These are phyloP conservation scores for Pisolithus microcarpus DNA, from an alignment of 768 basidiomycete species.

Conservation along the genomic window DNA sequence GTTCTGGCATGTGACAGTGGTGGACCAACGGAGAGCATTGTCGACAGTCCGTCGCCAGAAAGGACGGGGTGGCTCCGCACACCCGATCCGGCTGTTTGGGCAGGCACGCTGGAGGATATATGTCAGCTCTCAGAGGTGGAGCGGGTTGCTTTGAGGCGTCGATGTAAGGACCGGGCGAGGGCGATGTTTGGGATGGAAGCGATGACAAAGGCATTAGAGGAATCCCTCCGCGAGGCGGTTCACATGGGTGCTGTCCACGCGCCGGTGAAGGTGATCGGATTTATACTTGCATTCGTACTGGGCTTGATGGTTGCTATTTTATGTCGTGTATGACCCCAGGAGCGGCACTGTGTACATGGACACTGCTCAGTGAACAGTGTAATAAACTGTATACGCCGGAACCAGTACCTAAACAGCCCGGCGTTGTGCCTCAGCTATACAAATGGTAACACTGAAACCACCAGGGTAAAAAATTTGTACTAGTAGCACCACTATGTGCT, in stretches of 20 bases:
- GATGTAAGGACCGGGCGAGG: slow-evolving; percentile 56
- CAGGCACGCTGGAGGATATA: slow-evolving; percentile 57
- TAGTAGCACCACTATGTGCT: no score
- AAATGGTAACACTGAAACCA: no score
- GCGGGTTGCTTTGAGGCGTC: slow-evolving; percentile 36
- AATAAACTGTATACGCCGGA: no score
- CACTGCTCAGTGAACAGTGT: no score
- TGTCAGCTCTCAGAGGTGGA: slow-evolving; percentile 21
- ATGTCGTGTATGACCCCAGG: slow-evolving; percentile 6
- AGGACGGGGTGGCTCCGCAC: slow-evolving; percentile 74
- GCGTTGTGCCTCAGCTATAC: no score
- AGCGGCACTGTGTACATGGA: no score
- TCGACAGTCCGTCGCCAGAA: slow-evolving; percentile 31
- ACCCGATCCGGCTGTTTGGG: slow-evolving; percentile 64
- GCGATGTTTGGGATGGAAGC: slow-evolving; percentile 69
- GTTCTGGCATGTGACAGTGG: slow-evolving; percentile 83
- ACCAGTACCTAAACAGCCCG: no score
- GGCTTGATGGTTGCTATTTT: slow-evolving; percentile 18
- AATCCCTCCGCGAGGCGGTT: slow-evolving; percentile 46
- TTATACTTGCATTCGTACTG: slow-evolving; percentile 15
- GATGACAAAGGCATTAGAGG: slow-evolving; percentile 58
- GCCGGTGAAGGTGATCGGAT: slow-evolving; percentile 12
- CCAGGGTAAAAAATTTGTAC: no score
- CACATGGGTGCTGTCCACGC: slow-evolving; percentile 41
- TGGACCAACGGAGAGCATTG: slow-evolving; percentile 85